A percentile compares a stretch with the other conserved stretches of the same genome.
Evolutionary conservation across 2,329 filamentous ascomycete genomes (phyloP).

Genomic region (Erysiphe neolycopersici): DNA sequence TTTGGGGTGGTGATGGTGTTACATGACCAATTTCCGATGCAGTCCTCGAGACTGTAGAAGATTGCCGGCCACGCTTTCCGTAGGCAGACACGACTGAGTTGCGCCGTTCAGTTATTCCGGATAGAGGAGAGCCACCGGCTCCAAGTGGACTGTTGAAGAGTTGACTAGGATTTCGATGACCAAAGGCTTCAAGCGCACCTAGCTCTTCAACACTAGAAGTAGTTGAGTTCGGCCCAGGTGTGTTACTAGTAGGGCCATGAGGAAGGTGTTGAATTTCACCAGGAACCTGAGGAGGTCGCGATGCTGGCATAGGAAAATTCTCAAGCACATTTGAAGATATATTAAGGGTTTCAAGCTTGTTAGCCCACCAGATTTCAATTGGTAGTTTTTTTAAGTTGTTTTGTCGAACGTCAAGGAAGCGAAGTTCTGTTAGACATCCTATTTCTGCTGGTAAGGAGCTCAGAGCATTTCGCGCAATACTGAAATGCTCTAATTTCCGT

Average conservation of each 20-base stretch:
- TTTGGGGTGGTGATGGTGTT: conserved; percentile 24
- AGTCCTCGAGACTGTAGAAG: conserved; percentile 50
- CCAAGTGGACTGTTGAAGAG: conserved; percentile 51
- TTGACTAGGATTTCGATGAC: conserved; percentile 55
- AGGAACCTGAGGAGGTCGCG: conserved; percentile 35
- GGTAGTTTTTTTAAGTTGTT: conserved; percentile 82
- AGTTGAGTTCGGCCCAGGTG: conserved; percentile 18
- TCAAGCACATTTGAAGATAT: conserved; percentile 85
- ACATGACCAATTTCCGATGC: conserved; percentile 21
- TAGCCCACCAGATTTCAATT: conserved; percentile 87
- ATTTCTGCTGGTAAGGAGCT: conserved; percentile 67
- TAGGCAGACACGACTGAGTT: conserved; percentile 62
- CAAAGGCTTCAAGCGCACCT: conserved; percentile 32
- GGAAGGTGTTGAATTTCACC: conserved; percentile 18
- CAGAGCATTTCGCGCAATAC: conserved; percentile 75
- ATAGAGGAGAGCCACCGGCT: conserved; percentile 45
- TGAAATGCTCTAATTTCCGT: conserved; percentile 65
- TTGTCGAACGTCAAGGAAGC: conserved; percentile 64
- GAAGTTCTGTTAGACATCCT: conserved; percentile 62
- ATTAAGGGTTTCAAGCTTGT: conserved; percentile 72
- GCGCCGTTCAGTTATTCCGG: conserved; percentile 37
- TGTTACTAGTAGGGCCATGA: conserved; percentile 3
- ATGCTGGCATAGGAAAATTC: conserved; percentile 65
- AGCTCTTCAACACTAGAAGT: conserved; percentile 60
- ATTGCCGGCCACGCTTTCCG: conserved; percentile 57